Conservation (phyloP, 352 stramenopile species). For the Globisporangium canariense region DNA sequence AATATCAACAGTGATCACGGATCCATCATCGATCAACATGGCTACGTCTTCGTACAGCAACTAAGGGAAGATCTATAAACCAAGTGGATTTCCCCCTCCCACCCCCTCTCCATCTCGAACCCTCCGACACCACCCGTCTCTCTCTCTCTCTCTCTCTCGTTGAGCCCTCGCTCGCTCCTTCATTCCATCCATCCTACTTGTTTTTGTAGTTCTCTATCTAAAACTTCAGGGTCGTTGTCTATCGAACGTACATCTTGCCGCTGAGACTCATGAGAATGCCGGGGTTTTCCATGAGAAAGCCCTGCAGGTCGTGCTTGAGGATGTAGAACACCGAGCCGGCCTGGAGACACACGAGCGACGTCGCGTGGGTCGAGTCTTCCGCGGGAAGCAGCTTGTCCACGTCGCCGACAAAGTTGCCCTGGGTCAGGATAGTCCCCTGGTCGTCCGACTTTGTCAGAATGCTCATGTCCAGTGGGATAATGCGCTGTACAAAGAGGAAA, state of each 20-base stretch:
- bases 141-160: background rate
- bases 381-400: constrained; percentile 60
- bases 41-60: background rate
- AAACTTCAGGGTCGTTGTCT: background rate
- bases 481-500: constrained; percentile 30
- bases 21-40: too few relatives aligned
- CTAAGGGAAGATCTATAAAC: background rate
- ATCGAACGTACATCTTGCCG: constrained; percentile 49
- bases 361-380: constrained; percentile 53
- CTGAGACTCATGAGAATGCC: constrained; percentile 75
- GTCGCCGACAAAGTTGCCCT: constrained; percentile 64
- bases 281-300: constrained; percentile 70
- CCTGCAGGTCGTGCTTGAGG: constrained; percentile 63
- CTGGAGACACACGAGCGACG: constrained; percentile 54
- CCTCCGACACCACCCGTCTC: background rate
- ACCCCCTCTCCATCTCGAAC: background rate
- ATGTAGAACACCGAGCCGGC: constrained; percentile 57
- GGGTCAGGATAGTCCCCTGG: constrained; percentile 41
- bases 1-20: background rate
- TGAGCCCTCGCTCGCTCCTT: background rate
- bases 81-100: background rate
- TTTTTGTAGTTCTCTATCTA: constrained; percentile 8
- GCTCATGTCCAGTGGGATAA: constrained; percentile 58
- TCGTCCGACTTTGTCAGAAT: constrained; percentile 38
- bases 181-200: background rate